phyloP scores from a whole-genome alignment of 768 basidiomycete species.

The Lactarius indigo region DNA sequence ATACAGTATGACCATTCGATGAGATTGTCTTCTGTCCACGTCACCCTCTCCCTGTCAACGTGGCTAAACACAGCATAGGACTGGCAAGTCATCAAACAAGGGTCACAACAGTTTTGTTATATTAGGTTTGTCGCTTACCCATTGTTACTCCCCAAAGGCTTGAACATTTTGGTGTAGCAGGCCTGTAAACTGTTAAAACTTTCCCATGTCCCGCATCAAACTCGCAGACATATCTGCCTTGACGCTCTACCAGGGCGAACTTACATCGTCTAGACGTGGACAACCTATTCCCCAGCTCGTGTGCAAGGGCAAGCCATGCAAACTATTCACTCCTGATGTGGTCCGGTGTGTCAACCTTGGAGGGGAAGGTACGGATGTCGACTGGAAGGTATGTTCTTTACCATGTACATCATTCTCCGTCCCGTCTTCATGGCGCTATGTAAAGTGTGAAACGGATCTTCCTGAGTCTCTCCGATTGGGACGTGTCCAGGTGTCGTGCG shows the following conservation, averaged over 20 bases:
- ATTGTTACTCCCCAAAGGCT: not conserved
- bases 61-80: constrained; percentile 7
- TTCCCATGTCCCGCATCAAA: constrained; percentile 62
- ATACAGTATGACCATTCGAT: not conserved
- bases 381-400: constrained; percentile 72
- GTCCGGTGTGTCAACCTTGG: constrained; percentile 83
- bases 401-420: not conserved
- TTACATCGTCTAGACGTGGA: constrained; percentile 66
- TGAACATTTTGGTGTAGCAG: not conserved
- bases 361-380: constrained; percentile 71
- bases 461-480: constrained; percentile 82
- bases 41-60: constrained; percentile 17
- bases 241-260: constrained; percentile 68
- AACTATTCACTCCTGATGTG: constrained; percentile 73
- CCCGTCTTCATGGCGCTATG: not conserved
- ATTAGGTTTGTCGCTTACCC: constrained; percentile 1
- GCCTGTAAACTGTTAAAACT: not conserved
- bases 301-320: constrained; percentile 78
- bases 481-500: constrained; percentile 81
- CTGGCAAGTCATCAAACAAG: not conserved
- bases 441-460: constrained; percentile 84
- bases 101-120: not conserved
- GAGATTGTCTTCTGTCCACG: not conserved
- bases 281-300: constrained; percentile 71
- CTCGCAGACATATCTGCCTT: constrained; percentile 71